Evolutionary conservation across 176 grass and related monocot species (phyloP).

Genomic region (Rhynchospora tenuis): DNA sequence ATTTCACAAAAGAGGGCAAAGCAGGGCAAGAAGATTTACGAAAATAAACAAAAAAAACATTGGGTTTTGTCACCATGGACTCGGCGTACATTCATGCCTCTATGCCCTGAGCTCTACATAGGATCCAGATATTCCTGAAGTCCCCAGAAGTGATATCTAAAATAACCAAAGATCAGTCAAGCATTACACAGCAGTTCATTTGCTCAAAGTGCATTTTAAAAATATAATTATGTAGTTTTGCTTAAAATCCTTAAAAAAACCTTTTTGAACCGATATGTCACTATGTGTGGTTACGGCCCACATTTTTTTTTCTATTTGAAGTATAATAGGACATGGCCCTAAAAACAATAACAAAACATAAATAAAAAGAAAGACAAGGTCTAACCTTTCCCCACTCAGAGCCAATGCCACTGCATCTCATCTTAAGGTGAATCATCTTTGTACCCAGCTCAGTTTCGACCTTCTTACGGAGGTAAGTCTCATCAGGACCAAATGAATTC

Average conservation of each 20-base stretch:
- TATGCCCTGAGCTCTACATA: constrained; percentile 88
- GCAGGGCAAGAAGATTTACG: background rate
- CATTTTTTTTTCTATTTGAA: background rate
- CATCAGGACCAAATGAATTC: constrained; percentile 72
- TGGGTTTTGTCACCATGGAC: background rate
- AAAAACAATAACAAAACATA: background rate
- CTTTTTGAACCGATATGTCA: background rate
- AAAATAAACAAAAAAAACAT: constrained; percentile 7
- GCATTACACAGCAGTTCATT: background rate
- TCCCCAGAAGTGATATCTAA: constrained; percentile 84
- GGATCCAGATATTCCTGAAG: constrained; percentile 90
- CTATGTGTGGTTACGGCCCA: background rate
- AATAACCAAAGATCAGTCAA: constrained; percentile 4
- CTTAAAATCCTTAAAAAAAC: background rate
- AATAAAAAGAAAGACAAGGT: background rate
- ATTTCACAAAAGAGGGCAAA: constrained; percentile 18
- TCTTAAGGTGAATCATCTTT: constrained; percentile 98
- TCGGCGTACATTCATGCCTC: constrained; percentile 24
- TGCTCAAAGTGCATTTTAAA: background rate
- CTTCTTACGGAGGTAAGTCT: constrained; percentile 72
- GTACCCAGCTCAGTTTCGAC: constrained; percentile 90
- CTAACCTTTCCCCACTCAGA: constrained; percentile 87
- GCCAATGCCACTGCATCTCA: constrained; percentile 89
- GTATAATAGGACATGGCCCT: background rate
- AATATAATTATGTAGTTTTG: background rate